phyloP scores from a whole-genome alignment of 805 yeast genomes.

The Suhomyces xylopsoci region DNA sequence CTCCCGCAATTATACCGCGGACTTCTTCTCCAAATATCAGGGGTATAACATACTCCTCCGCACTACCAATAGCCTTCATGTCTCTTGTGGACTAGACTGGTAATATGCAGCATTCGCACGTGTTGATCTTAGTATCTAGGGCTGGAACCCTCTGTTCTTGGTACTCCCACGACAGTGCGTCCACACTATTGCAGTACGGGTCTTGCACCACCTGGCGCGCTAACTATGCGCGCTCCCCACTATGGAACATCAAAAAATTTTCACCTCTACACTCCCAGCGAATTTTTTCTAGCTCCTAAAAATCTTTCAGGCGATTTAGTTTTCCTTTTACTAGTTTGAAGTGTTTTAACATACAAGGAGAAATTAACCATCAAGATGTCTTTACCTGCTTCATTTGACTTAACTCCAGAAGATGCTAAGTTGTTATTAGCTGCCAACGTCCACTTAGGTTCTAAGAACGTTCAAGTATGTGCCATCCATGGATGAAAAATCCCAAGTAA shows the following conservation, averaged over 20 bases:
- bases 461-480: slow-evolving; percentile 70
- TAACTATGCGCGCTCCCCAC: background rate
- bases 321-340: slow-evolving; percentile 5
- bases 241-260: slow-evolving; percentile 5
- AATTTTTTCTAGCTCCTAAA: background rate
- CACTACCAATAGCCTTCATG: background rate
- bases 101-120: slow-evolving; percentile 3
- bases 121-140: background rate
- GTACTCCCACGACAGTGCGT: background rate
- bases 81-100: background rate
- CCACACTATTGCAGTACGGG: slow-evolving; percentile 3
- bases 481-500: slow-evolving; percentile 1
- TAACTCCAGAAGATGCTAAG: slow-evolving; percentile 98
- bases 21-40: background rate
- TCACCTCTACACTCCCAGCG: slow-evolving; percentile 6
- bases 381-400: slow-evolving; percentile 83
- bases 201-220: slow-evolving; percentile 2
- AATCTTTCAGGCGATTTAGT: slow-evolving; percentile 4
- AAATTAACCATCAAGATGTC: slow-evolving; percentile 47
- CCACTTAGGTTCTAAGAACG: slow-evolving; percentile 99
- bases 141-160: slow-evolving; percentile 4
- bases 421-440: slow-evolving; percentile 98
- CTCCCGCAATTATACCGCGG: background rate
- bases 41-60: background rate
- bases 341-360: slow-evolving; percentile 5